Evolutionary conservation across 257 asterid species (phyloP).

Genomic region (Echites panduratus): DNA sequence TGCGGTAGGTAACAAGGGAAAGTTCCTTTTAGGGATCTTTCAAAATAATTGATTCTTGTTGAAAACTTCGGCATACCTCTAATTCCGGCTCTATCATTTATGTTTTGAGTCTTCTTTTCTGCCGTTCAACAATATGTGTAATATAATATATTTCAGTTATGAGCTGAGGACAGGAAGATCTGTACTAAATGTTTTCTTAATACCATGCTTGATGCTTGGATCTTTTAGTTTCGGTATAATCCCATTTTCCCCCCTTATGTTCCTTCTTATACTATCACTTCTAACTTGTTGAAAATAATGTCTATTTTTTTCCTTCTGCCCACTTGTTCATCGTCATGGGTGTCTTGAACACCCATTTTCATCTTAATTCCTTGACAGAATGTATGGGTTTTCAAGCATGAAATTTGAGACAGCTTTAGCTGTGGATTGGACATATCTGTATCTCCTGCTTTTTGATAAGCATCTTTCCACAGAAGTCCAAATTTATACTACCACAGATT

Average conservation of each 20-base stretch:
- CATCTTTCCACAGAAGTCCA: too few relatives aligned
- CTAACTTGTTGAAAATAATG: too few relatives aligned
- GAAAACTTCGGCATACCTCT: constrained; percentile 17
- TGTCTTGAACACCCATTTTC: neutral
- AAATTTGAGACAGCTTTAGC: too few relatives aligned
- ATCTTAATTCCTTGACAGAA: too few relatives aligned
- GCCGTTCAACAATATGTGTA: neutral
- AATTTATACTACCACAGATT: too few relatives aligned
- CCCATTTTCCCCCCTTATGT: too few relatives aligned
- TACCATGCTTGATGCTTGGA: neutral
- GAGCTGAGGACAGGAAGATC: neutral
- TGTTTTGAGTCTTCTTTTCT: constrained; percentile 12
- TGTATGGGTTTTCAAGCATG: too few relatives aligned
- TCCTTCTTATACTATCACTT: neutral
- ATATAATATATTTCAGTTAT: constrained; percentile 13
- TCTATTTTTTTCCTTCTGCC: too few relatives aligned
- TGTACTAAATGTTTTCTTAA: neutral
- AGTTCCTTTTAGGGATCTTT: constrained; percentile 25
- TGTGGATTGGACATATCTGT: too few relatives aligned
- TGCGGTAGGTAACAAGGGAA: constrained; percentile 27
- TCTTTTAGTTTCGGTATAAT: neutral
- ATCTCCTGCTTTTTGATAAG: too few relatives aligned
- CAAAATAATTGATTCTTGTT: constrained; percentile 25
- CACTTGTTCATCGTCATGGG: too few relatives aligned
- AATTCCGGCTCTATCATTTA: constrained; percentile 20